phyloP scores from a whole-genome alignment of 441 rosid species.

The Metrosideros polymorpha region DNA sequence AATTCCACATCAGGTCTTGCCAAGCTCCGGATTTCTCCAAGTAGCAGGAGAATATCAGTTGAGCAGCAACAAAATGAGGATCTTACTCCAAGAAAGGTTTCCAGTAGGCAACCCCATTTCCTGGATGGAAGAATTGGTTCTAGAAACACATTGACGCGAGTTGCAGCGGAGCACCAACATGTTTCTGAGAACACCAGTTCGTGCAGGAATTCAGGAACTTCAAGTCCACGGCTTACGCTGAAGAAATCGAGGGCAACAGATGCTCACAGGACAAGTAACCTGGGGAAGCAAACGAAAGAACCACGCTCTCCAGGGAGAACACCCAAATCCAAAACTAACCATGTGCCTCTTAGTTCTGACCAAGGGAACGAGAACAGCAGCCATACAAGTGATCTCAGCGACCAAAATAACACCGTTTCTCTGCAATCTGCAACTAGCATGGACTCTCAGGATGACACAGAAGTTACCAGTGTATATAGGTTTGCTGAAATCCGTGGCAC shows the following conservation, averaged over 20 bases:
- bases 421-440: slow-evolving; percentile 44
- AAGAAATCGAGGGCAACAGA: slow-evolving; percentile 48
- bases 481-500: slow-evolving; percentile 21
- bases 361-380: slow-evolving; percentile 41
- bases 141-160: slow-evolving; percentile 19
- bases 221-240: slow-evolving; percentile 39
- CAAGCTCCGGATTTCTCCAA: slow-evolving; percentile 18
- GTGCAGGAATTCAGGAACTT: slow-evolving; percentile 27
- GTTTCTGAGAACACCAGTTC: slow-evolving; percentile 20
- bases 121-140: slow-evolving; percentile 20
- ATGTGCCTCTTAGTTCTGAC: slow-evolving; percentile 31
- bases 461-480: slow-evolving; percentile 54
- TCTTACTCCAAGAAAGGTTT: slow-evolving; percentile 29
- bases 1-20: slow-evolving; percentile 21
- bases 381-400: slow-evolving; percentile 34
- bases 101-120: slow-evolving; percentile 16
- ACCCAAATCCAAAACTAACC: slow-evolving; percentile 22
- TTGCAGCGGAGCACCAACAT: slow-evolving; percentile 21
- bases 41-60: slow-evolving; percentile 23
- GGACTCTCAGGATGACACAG: slow-evolving; percentile 45
- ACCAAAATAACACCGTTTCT: slow-evolving; percentile 31
- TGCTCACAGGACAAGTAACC: slow-evolving; percentile 33
- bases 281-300: slow-evolving; percentile 34
- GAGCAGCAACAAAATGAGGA: slow-evolving; percentile 33
- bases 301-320: slow-evolving; percentile 36